These are phyloP conservation scores for Pseudozyma pruni DNA, from an alignment of 1,284 basidiomycete genomes.

Conservation along the genomic window DNA sequence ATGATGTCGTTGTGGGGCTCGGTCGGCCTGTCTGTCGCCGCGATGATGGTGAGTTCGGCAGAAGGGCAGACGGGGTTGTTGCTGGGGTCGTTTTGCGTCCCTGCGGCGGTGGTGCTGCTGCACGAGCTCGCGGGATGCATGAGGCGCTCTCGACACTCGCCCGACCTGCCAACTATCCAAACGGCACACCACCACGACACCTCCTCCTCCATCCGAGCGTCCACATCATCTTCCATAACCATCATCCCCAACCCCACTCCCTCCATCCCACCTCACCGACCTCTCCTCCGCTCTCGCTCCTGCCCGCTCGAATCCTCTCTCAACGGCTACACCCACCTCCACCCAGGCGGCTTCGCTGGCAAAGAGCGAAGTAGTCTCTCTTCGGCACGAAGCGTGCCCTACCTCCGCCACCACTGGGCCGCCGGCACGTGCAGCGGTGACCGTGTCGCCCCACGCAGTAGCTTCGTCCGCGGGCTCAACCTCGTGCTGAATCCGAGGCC, in stretches of 20 bases:
- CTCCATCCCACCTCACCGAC: slow-evolving; percentile 6
- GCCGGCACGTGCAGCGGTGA: slow-evolving; percentile 37
- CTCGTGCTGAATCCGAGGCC: slow-evolving; percentile 40
- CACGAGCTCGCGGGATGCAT: slow-evolving; percentile 8
- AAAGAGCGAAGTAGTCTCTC: slow-evolving; percentile 13
- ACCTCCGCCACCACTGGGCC: slow-evolving; percentile 32
- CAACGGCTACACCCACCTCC: slow-evolving; percentile 21
- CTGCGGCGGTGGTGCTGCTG: slow-evolving; percentile 3
- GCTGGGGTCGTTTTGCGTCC: slow-evolving; percentile 12
- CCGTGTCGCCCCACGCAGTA: slow-evolving; percentile 32
- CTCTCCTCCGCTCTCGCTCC: slow-evolving; percentile 20
- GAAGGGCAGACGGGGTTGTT: slow-evolving; percentile 2
- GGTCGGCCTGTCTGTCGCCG: slow-evolving; percentile 1
- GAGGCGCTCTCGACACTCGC: background rate
- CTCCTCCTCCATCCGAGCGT: slow-evolving; percentile 1
- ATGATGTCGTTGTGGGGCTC: slow-evolving; percentile 11
- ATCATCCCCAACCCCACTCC: background rate
- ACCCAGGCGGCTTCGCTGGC: background rate
- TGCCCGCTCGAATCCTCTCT: slow-evolving; percentile 19
- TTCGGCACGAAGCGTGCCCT: slow-evolving; percentile 29
- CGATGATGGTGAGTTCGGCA: background rate
- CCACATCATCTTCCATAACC: slow-evolving; percentile 8
- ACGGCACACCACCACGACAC: background rate
- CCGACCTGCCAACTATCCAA: background rate
- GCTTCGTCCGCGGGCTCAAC: slow-evolving; percentile 29